Base-by-base conservation (phyloP, 2,329 filamentous ascomycete species). In the Botrytis pseudocinerea region DNA sequence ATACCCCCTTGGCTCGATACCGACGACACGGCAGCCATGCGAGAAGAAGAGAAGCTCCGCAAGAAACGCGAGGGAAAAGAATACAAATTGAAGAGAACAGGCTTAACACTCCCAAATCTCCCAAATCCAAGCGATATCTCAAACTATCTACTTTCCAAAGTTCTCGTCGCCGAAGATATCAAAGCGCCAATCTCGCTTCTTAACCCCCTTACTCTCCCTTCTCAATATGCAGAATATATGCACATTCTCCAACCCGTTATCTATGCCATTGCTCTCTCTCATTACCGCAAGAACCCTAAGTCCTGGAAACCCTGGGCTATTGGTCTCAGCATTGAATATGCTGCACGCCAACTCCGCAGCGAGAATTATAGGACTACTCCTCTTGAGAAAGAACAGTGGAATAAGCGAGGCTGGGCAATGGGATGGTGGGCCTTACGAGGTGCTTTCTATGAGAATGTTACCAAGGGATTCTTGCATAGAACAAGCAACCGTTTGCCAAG, bases 401-500 rank as follows among this genome's bases (percentile, higher is more conserved):
- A 87, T 80, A 94, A 93, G 83, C 88, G 96, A 76, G 94, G 93
- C 57, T 97, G 94, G 94, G 91, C 90, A 2, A 91, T 98, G 86
- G 92, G 91, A 32, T 98, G 96, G 95, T 99, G 96, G 96, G 84
- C 88, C 40, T 96, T 99, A 93, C 90, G 95, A 74, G 95, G 96
- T n/a, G 94, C 95, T 2, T 97, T 97, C 78, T 99, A 99, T 83
- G 93, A 98, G 83, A 93, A 94, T 78, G 87, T 98, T 74, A 97
- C 94, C 65, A 93, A 93, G 82, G 88, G 89, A 7, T 82, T 95
- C 22, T 91, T 95, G 12, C 85, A 85, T 44, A 92, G 90, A 51
- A 78, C 78, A 32, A 76, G 74, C 64, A 75, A 79, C 63, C 77
- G 74, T 65, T 65, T 80, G n/a, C 79, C 79, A 87, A 97, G 76